These are phyloP conservation scores for Chromera velia DNA, from an alignment of 73 alveolate genomes.

Conservation along the genomic window DNA sequence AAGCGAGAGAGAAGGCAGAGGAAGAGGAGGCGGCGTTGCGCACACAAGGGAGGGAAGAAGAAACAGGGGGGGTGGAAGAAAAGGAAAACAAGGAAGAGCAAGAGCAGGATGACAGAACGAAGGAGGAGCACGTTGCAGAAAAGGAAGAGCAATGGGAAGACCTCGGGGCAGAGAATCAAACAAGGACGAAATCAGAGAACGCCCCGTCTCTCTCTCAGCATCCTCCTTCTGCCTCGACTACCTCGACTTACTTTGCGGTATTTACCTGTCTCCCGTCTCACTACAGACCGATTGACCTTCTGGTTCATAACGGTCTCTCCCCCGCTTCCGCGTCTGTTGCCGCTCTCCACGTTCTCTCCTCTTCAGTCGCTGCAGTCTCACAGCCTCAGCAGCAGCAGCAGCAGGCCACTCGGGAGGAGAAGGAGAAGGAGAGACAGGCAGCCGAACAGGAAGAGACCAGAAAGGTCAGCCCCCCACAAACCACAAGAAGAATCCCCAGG, in stretches of 20 bases:
- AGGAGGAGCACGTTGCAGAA: no score
- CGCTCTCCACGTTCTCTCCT: no score
- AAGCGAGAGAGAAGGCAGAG: background rate
- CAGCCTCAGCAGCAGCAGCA: background rate
- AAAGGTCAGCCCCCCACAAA: no score
- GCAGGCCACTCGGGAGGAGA: background rate
- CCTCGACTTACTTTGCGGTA: background rate
- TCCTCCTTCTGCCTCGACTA: no score
- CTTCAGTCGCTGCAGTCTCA: background rate
- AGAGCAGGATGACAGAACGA: background rate
- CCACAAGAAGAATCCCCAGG: no score
- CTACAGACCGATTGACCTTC: background rate
- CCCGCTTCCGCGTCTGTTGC: no score
- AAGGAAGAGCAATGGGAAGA: background rate
- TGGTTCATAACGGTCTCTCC: background rate
- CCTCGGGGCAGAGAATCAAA: background rate
- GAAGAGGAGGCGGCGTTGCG: background rate
- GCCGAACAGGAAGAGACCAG: background rate
- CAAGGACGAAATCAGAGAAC: background rate
- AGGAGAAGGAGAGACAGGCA: background rate
- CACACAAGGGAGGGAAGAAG: conserved; percentile 1
- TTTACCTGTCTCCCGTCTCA: background rate
- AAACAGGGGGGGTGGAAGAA: background rate
- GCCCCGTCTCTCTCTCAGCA: no score
- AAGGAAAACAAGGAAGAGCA: background rate